Base-by-base conservation (phyloP, 2,329 filamentous ascomycete species). In the Sarocladium brachiariae region DNA sequence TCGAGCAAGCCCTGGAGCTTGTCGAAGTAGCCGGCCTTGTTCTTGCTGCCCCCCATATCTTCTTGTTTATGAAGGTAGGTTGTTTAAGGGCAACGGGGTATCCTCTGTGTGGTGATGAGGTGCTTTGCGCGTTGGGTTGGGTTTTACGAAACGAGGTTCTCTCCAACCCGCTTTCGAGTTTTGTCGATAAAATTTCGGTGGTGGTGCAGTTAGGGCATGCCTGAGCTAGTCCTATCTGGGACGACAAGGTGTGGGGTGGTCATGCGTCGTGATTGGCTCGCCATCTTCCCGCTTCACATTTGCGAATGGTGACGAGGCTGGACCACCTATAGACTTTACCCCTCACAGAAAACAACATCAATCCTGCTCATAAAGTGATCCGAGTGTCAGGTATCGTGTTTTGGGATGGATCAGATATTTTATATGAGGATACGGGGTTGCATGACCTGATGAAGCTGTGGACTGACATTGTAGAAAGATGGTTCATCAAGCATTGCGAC, bases 1-100 rank as follows among this genome's bases (percentile, higher is more conserved):
- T 97, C 89, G 73, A 99, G 86, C 73, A 97, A 84, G 75, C 74
- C 74, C 86, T 96, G 95, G 74, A 99, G 90, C 90, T 97, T 97
- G 76, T 96, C 92, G 82, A 99, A 99, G 85, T 99, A 96, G 66
- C 72, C 87, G 73, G 89, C 83, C 84, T 97, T 99, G 84, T 86
- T 91, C 69, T 79, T 81, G 68, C 87, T 81, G 90, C 89, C 91
- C 90, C 90, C 91, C 91, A 96, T 96, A 82, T 89, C 87, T 95
- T 89, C 89, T 95, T 95, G 76, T 55, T 61, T 61, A 60, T 89
- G 89, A 93, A 93, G 89, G 87, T 83, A 95, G 90, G 90, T 88
- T 95, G 74, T 96, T 96, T 96, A 91, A 96, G 91, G 90, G 86
- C 83, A 78, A 76, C 69, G 53, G 57, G 35, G 54, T 60, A 52